A percentile compares a stretch with the other conserved stretches of the same genome.
Conservation (phyloP, 2,329 filamentous ascomycete genomes). For the Cytospora leucostoma region DNA sequence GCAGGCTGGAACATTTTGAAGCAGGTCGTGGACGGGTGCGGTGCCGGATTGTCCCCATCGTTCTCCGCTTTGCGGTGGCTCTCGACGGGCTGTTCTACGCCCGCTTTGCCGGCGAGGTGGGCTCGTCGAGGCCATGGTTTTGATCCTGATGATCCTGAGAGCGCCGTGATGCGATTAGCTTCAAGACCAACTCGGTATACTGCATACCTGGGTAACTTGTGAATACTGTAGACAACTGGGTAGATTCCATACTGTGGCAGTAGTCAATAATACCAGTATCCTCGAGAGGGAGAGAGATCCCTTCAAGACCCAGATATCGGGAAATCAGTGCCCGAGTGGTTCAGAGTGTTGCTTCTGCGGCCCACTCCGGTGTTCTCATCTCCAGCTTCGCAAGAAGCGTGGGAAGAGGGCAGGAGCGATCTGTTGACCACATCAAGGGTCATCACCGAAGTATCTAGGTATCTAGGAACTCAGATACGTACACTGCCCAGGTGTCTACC, state of each 20-base stretch:
- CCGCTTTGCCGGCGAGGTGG: no score
- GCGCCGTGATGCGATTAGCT: neutral
- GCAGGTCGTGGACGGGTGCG: neutral
- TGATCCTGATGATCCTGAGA: neutral
- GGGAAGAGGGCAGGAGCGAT: neutral
- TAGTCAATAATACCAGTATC: no score
- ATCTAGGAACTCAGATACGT: neutral
- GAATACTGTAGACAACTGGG: no score
- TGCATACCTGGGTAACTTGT: neutral
- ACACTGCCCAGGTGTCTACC: no score
- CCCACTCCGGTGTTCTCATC: neutral
- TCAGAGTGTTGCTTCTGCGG: neutral
- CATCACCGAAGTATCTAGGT: neutral
- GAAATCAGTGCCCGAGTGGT: neutral
- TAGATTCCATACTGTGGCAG: no score
- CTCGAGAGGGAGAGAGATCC: no score
- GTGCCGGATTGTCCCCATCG: neutral
- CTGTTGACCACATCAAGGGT: neutral
- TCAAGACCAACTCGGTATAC: no score
- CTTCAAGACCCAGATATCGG: no score
- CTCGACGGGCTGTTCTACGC: no score
- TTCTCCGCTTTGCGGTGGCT: neutral
- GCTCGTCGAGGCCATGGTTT: neutral
- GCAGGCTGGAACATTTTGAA: neutral
- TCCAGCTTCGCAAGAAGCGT: neutral